Conservation (phyloP, 208 protist species). For the Crithidia bombi region DNA sequence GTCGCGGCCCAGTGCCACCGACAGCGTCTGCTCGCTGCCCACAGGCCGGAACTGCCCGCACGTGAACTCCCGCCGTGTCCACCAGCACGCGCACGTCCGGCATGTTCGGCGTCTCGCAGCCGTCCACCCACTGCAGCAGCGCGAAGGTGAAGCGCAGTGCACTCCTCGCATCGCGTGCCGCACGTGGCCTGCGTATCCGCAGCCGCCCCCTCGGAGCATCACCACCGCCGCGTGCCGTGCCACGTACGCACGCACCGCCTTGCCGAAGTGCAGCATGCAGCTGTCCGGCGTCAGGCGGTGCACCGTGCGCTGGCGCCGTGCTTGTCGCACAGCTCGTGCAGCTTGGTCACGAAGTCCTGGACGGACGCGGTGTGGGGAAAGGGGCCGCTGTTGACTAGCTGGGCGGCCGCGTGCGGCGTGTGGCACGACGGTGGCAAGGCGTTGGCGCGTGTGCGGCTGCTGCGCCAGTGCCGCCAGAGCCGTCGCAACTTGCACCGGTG, state of each 20-base stretch:
- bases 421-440: constrained; percentile 2
- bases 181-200: constrained; percentile 3
- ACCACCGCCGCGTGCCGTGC: not conserved
- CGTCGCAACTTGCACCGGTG: not conserved
- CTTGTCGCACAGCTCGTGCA: constrained; percentile 13
- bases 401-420: not conserved
- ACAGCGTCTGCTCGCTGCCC: constrained; percentile 25
- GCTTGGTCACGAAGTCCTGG: not conserved
- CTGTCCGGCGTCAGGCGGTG: constrained; percentile 26
- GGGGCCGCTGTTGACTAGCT: constrained; percentile 2
- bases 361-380: constrained; percentile 17
- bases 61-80: constrained; percentile 32
- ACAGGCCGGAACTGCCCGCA: constrained; percentile 21
- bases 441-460: not conserved
- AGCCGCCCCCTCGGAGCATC: not conserved
- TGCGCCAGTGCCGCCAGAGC: not conserved
- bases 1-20: constrained; percentile 38
- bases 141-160: constrained; percentile 27
- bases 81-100: constrained; percentile 25
- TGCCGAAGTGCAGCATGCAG: constrained; percentile 35
- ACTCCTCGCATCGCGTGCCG: constrained; percentile 19
- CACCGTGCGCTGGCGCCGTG: constrained; percentile 15
- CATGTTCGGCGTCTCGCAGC: not conserved
- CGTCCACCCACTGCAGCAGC: constrained; percentile 16
- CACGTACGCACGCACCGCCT: constrained; percentile 3